These are phyloP conservation scores for Pistacia integerrima DNA, from an alignment of 345 rosid genomes.

Conservation along the genomic window DNA sequence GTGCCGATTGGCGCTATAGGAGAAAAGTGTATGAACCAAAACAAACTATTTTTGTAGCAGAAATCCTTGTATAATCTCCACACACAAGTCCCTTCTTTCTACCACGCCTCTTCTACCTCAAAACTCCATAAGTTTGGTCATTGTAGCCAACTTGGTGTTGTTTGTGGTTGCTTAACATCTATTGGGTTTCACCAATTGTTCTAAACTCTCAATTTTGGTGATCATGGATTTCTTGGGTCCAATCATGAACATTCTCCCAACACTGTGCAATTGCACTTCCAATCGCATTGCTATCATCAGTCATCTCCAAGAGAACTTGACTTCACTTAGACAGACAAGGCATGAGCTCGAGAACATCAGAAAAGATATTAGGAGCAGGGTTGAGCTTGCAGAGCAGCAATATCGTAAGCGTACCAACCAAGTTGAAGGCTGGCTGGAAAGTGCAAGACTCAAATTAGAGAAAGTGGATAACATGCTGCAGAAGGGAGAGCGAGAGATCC, in stretches of 20 bases:
- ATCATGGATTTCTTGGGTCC: too few species aligned
- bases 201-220: too few species aligned
- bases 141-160: too few species aligned
- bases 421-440: conserved; percentile 2
- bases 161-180: too few species aligned
- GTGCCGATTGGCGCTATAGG: too few species aligned
- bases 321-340: background rate
- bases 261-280: background rate
- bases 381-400: background rate
- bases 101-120: too few species aligned
- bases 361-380: background rate
- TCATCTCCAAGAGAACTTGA: background rate
- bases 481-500: background rate
- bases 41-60: too few species aligned
- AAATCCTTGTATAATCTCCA: too few species aligned
- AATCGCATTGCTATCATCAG: background rate
- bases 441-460: background rate
- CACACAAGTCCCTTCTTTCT: too few species aligned
- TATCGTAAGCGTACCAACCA: background rate
- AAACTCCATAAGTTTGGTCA: too few species aligned
- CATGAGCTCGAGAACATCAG: background rate
- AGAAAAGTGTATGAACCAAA: too few species aligned
- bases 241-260: background rate
- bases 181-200: too few species aligned
- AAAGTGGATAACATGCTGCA: background rate